Percentiles rank a stretch among this genome's conserved stretches.
phyloP scores from a whole-genome alignment of 805 yeast genomes.

The Torulaspora microellipsoides region DNA sequence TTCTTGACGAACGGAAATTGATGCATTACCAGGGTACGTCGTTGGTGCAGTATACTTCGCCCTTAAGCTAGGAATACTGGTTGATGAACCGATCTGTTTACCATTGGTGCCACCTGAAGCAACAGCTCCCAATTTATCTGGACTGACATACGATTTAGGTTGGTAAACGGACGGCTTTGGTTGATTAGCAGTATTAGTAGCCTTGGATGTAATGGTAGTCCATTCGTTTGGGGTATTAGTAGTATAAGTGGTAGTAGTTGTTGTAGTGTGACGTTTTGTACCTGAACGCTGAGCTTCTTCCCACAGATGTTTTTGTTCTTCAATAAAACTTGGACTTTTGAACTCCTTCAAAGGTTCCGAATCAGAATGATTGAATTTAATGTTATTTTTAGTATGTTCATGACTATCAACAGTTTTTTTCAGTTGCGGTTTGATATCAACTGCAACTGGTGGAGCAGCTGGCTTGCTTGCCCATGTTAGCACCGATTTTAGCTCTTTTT shows the following conservation, averaged over 20 bases:
- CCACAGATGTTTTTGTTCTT: slow-evolving; percentile 33
- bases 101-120: slow-evolving; percentile 14
- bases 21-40: slow-evolving; percentile 30
- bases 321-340: slow-evolving; percentile 26
- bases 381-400: slow-evolving; percentile 1
- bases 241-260: slow-evolving; percentile 43
- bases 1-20: slow-evolving; percentile 49
- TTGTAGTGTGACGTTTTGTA: slow-evolving; percentile 57
- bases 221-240: slow-evolving; percentile 18
- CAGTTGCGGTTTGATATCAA: slow-evolving; percentile 21
- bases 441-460: slow-evolving; percentile 9
- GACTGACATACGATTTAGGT: slow-evolving; percentile 27
- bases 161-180: slow-evolving; percentile 21
- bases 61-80: slow-evolving; percentile 28
- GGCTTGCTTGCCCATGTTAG: slow-evolving; percentile 32
- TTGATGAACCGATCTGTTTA: slow-evolving; percentile 29
- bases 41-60: slow-evolving; percentile 20
- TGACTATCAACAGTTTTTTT: slow-evolving; percentile 1
- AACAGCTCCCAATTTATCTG: slow-evolving; percentile 35
- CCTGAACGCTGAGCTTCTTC: slow-evolving; percentile 65
- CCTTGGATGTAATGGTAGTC: slow-evolving; percentile 31
- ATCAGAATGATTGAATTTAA: slow-evolving; percentile 1
- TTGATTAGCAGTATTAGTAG: slow-evolving; percentile 20
- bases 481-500: slow-evolving; percentile 19
- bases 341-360: slow-evolving; percentile 15